Conservation (phyloP, 805 yeast genomes). For the Saccharomycopsis microspora region DNA sequence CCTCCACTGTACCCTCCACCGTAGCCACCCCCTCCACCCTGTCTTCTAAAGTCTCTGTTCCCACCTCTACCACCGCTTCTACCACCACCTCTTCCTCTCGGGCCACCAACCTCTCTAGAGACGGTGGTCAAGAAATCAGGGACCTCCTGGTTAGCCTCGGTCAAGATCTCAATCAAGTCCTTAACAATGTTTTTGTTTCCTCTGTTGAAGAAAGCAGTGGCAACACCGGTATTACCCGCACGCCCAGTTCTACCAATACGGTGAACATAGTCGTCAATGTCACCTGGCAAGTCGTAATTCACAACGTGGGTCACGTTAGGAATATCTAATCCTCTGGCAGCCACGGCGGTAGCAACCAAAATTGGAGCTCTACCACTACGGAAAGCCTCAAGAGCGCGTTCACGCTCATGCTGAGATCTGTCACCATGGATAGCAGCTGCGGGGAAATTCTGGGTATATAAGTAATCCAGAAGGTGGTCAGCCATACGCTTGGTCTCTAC, state of each 20-base stretch:
- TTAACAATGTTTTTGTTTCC: constrained; percentile 82
- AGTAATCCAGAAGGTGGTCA: constrained; percentile 85
- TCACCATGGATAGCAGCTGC: constrained; percentile 99
- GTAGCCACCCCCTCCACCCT: constrained; percentile 27
- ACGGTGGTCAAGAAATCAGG: constrained; percentile 79
- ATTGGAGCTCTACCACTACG: constrained; percentile 86
- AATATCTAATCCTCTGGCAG: constrained; percentile 99
- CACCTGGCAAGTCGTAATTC: constrained; percentile 94
- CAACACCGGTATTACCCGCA: constrained; percentile 98
- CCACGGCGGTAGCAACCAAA: constrained; percentile 98
- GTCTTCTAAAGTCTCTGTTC: constrained; percentile 41
- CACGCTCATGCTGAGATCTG: constrained; percentile 96
- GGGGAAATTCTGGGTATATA: constrained; percentile 80
- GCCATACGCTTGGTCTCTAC: constrained; percentile 99
- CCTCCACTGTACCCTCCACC: constrained; percentile 40
- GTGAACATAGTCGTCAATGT: constrained; percentile 97
- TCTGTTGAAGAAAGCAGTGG: constrained; percentile 97
- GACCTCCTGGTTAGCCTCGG: constrained; percentile 96
- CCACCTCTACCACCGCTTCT: constrained; percentile 38
- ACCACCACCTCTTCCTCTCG: constrained; percentile 36
- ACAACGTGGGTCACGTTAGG: constrained; percentile 97
- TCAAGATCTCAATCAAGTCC: constrained; percentile 74
- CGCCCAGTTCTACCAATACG: constrained; percentile 99
- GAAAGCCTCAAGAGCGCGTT: constrained; percentile 90
- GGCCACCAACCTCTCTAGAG: constrained; percentile 56